Conservation (phyloP, 768 basidiomycete genomes). For the Kwoniella sp. region DNA sequence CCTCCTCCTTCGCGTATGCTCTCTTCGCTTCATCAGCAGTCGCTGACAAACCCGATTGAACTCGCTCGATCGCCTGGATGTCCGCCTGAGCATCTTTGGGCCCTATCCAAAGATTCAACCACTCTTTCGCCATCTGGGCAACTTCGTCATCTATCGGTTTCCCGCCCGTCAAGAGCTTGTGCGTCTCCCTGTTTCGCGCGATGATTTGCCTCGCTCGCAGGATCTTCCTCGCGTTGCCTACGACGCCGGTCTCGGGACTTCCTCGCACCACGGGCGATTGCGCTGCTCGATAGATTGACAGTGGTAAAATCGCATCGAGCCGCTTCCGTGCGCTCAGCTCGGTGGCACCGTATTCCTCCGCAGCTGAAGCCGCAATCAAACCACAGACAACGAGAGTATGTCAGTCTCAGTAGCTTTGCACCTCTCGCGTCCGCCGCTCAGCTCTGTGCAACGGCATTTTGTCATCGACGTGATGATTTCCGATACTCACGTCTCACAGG, state of each 20-base stretch:
- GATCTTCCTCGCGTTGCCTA: constrained; percentile 29
- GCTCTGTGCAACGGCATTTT: not conserved
- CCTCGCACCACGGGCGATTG: constrained; percentile 25
- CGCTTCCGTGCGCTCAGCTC: not conserved
- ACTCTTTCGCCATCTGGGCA: constrained; percentile 1
- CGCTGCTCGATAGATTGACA: constrained; percentile 15
- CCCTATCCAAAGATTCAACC: constrained; percentile 1
- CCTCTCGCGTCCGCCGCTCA: too few species aligned
- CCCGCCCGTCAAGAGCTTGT: not conserved
- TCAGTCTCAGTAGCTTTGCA: too few species aligned
- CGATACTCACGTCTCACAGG: not conserved
- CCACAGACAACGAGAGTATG: too few species aligned
- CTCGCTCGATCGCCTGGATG: not conserved
- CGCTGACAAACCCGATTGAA: not conserved
- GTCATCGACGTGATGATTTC: not conserved
- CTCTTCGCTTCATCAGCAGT: too few species aligned
- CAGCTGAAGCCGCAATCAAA: too few species aligned
- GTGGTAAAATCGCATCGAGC: not conserved
- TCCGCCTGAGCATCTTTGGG: not conserved
- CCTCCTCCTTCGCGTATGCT: not conserved
- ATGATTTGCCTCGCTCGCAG: constrained; percentile 30
- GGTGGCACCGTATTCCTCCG: not conserved
- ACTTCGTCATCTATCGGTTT: not conserved
- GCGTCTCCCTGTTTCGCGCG: not conserved
- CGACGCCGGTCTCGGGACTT: constrained; percentile 19